phyloP scores from a whole-genome alignment of 2,329 filamentous ascomycete species.

The Aureobasidium sp. region DNA sequence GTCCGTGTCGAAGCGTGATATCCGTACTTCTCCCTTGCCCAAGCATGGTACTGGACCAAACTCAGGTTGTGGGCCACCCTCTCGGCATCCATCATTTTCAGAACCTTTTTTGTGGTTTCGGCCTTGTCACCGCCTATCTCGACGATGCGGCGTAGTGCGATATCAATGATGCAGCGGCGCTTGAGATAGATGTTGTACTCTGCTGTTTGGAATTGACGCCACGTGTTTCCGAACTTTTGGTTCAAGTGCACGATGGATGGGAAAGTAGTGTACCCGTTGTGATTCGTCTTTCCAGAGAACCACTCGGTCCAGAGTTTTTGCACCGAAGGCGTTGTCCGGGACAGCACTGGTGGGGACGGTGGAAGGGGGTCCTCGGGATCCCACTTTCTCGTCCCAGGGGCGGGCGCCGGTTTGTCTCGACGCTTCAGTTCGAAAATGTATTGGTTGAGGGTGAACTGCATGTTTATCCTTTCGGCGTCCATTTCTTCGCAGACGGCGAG shows the following conservation, averaged over 20 bases:
- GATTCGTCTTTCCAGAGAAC: neutral
- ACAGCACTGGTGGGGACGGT: neutral
- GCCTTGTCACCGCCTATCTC: neutral
- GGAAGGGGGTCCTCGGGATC: neutral
- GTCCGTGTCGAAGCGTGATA: neutral
- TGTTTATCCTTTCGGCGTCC: neutral
- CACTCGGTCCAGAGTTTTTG: slow-evolving; percentile 3
- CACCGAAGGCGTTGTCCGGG: neutral
- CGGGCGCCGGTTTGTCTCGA: neutral
- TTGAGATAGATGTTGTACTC: neutral
- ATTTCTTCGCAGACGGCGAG: neutral
- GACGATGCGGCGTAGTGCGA: neutral
- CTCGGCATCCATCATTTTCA: neutral
- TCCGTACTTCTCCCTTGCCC: neutral
- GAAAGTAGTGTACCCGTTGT: neutral
- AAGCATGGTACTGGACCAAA: neutral
- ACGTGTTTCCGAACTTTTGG: neutral
- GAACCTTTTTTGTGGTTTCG: neutral
- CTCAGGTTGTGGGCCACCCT: neutral
- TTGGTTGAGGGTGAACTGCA: neutral
- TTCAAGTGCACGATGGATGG: neutral
- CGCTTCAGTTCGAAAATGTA: neutral
- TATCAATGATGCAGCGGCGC: neutral
- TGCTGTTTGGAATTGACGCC: neutral
- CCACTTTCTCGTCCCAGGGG: neutral